phyloP scores from a whole-genome alignment of 78 protist species.

The Polysphondylium violaceum region DNA sequence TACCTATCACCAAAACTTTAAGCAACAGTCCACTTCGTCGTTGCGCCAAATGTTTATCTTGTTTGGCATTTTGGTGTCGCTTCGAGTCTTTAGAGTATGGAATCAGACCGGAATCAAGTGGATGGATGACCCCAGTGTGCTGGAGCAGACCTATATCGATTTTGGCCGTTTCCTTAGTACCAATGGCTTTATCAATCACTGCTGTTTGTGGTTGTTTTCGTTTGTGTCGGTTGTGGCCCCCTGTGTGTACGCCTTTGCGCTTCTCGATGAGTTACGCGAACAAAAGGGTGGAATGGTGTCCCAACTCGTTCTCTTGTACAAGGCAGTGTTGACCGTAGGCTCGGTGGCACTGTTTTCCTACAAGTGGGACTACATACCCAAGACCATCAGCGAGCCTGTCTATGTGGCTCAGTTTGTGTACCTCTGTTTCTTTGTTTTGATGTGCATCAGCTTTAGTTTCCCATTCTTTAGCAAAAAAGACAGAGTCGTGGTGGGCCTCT shows the following conservation, averaged over 20 bases:
- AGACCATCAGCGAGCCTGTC: background rate
- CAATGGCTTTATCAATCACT: background rate
- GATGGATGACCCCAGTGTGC: constrained; percentile 54
- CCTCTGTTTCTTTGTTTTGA: background rate
- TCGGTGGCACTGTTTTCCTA: constrained; percentile 38
- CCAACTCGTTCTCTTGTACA: constrained; percentile 6
- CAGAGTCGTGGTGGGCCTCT: background rate
- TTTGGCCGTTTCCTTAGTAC: constrained; percentile 47
- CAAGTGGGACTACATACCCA: constrained; percentile 59
- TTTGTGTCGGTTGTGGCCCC: constrained; percentile 28
- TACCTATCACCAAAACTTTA: background rate
- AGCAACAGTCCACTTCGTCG: background rate
- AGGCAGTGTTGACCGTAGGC: constrained; percentile 3
- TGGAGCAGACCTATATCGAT: constrained; percentile 43
- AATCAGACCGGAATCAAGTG: constrained; percentile 88
- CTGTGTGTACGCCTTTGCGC: constrained; percentile 19
- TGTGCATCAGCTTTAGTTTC: background rate
- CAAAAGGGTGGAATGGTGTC: constrained; percentile 45
- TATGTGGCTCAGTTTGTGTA: constrained; percentile 64
- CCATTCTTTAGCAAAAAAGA: constrained; percentile 69
- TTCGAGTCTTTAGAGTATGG: constrained; percentile 75
- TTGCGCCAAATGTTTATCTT: constrained; percentile 30
- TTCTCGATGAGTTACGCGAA: constrained; percentile 43
- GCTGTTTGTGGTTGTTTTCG: constrained; percentile 16
- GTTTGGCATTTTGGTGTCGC: constrained; percentile 35